phyloP scores from a whole-genome alignment of 2,329 filamentous ascomycete species.

The Monosporascus ibericus region DNA sequence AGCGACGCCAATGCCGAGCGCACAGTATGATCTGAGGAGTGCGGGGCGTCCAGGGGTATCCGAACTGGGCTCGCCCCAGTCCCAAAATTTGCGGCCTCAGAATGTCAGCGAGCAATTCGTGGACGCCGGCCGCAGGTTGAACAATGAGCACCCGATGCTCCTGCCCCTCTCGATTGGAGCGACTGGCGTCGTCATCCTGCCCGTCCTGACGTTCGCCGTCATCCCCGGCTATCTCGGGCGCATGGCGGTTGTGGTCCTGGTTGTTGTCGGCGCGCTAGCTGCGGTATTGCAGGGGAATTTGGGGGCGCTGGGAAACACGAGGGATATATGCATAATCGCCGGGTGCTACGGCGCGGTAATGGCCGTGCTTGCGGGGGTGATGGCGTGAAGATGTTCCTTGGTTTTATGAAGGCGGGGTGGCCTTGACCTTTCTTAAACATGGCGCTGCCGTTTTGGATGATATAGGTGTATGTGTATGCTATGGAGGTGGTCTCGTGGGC shows the following conservation, averaged over 20 bases:
- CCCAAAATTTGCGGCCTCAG: neutral
- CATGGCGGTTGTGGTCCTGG: slow-evolving; percentile 50
- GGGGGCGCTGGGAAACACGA: slow-evolving; percentile 16
- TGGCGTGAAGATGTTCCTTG: slow-evolving; percentile 5
- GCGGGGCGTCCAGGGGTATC: neutral
- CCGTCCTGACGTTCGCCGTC: slow-evolving; percentile 52
- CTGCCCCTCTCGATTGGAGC: slow-evolving; percentile 35
- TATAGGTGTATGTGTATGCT: no score
- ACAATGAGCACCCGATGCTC: slow-evolving; percentile 12
- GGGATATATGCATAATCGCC: slow-evolving; percentile 20
- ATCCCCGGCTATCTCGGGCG: slow-evolving; percentile 51
- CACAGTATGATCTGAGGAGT: slow-evolving; percentile 5
- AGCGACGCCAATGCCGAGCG: slow-evolving; percentile 11
- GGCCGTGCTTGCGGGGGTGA: slow-evolving; percentile 26
- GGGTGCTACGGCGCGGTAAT: slow-evolving; percentile 30
- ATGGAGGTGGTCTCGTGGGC: no score
- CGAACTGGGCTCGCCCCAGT: no score
- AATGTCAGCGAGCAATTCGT: slow-evolving; percentile 3
- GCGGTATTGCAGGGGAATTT: slow-evolving; percentile 12
- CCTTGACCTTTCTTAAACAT: no score
- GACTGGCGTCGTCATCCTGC: slow-evolving; percentile 47
- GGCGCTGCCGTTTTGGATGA: no score
- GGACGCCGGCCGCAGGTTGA: slow-evolving; percentile 3
- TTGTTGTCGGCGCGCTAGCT: slow-evolving; percentile 31
- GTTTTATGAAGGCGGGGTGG: no score